Conservation (phyloP, 148 eudicot species). For the Bassia scoparia region DNA sequence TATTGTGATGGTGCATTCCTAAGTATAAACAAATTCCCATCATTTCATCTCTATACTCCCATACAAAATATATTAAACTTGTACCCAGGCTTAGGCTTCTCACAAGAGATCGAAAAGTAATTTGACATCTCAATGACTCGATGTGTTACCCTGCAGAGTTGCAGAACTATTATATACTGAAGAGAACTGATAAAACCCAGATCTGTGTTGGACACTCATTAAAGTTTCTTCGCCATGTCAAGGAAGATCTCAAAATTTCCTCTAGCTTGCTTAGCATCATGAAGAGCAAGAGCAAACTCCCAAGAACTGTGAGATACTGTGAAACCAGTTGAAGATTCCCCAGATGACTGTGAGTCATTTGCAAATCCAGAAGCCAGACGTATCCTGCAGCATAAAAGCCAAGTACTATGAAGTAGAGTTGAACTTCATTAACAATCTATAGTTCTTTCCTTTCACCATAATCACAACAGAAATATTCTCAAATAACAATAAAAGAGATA, state of each 20-base stretch:
- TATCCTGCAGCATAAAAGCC: constrained; percentile 44
- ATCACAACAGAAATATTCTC: neutral
- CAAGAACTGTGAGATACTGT: constrained; percentile 87
- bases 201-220: constrained; percentile 86
- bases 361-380: constrained; percentile 90
- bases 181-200: constrained; percentile 81
- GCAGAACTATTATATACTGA: constrained; percentile 38
- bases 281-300: constrained; percentile 91
- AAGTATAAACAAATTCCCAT: neutral
- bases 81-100: neutral
- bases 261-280: constrained; percentile 86
- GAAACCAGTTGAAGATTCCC: constrained; percentile 98
- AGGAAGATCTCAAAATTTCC: constrained; percentile 94
- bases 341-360: constrained; percentile 64
- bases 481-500: no score
- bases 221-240: constrained; percentile 90
- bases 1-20: no score
- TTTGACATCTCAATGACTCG: no score
- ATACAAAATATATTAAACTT: neutral
- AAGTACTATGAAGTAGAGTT: constrained; percentile 1
- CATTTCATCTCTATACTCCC: neutral
- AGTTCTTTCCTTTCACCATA: neutral
- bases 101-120: neutral
- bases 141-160: no score
- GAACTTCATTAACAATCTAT: neutral